Evolutionary conservation across 768 basidiomycete species (phyloP).

Genomic region (Termitomyces sp.): DNA sequence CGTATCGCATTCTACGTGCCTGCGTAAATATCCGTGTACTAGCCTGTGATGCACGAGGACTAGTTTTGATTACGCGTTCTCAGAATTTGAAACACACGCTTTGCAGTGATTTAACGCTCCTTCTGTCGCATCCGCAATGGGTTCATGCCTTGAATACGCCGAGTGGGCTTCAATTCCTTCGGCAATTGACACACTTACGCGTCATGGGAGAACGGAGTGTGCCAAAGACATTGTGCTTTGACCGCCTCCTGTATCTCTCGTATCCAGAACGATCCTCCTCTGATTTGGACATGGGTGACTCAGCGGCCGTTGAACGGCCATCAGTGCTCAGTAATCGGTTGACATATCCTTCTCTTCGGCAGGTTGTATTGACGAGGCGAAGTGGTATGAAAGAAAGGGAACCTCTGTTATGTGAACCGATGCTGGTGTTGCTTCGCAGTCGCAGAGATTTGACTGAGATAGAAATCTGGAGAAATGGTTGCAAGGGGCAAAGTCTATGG

Average conservation of each 20-base stretch:
- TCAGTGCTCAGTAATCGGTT: conserved; percentile 15
- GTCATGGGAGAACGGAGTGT: conserved; percentile 24
- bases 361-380: conserved; percentile 24
- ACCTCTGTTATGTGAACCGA: conserved; percentile 16
- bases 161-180: conserved; percentile 21
- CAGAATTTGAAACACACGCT: conserved; percentile 20
- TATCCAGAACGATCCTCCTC: conserved; percentile 18
- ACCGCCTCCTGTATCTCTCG: conserved; percentile 25
- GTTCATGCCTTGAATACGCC: conserved; percentile 18
- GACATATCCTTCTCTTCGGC: conserved; percentile 22
- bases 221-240: conserved; percentile 16
- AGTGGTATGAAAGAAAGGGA: conserved; percentile 16
- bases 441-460: conserved; percentile 25
- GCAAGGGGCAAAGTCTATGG: conserved; percentile 26
- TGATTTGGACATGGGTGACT: conserved; percentile 5
- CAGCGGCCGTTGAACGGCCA: conserved; percentile 9
- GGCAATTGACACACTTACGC: conserved; percentile 26
- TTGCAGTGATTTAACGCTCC: conserved; percentile 26
- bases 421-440: conserved; percentile 20
- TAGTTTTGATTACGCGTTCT: conserved; percentile 16
- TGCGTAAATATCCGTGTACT: conserved; percentile 25
- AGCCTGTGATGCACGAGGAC: conserved; percentile 24
- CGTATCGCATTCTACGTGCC: conserved; percentile 19
- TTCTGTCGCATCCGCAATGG: conserved; percentile 18
- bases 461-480: conserved; percentile 30